phyloP scores from a whole-genome alignment of 306 rosid species.

The Morella rubra region DNA sequence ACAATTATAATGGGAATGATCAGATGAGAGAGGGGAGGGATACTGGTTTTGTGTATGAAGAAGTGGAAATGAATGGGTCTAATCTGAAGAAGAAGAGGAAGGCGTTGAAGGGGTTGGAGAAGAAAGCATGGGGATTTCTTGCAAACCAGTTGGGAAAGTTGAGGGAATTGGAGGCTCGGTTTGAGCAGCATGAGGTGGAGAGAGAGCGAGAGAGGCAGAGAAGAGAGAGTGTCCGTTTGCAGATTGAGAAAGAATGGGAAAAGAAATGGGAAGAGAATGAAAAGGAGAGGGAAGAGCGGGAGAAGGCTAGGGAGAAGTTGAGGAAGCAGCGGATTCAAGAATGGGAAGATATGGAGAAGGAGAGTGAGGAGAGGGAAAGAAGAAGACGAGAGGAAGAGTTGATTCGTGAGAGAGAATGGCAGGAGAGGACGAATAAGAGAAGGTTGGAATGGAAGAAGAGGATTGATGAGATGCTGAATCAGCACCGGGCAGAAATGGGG shows the following conservation, averaged over 20 bases:
- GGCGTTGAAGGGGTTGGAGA: conserved; percentile 57
- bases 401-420: conserved; percentile 66
- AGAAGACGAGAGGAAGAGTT: conserved; percentile 80
- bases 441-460: conserved; percentile 83
- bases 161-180: conserved; percentile 74
- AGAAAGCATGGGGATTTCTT: conserved; percentile 71
- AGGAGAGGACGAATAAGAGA: conserved; percentile 76
- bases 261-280: conserved; percentile 66
- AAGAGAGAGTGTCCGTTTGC: conserved; percentile 53
- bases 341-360: conserved; percentile 79
- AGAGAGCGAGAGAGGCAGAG: conserved; percentile 75
- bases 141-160: conserved; percentile 62
- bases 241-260: conserved; percentile 70
- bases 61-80: conserved; percentile 58
- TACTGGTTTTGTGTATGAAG: conserved; percentile 68
- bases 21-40: conserved; percentile 64
- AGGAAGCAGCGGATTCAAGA: conserved; percentile 70
- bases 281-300: conserved; percentile 57
- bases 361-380: conserved; percentile 70
- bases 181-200: conserved; percentile 74
- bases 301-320: conserved; percentile 51
- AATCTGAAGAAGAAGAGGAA: conserved; percentile 69
- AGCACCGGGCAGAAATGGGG: conserved; percentile 81
- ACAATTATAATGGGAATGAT: conserved; percentile 63
- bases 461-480: conserved; percentile 71